Evolutionary conservation across 2,329 filamentous ascomycete genomes (phyloP).

Genomic region (Pseudogymnoascus sp.): DNA sequence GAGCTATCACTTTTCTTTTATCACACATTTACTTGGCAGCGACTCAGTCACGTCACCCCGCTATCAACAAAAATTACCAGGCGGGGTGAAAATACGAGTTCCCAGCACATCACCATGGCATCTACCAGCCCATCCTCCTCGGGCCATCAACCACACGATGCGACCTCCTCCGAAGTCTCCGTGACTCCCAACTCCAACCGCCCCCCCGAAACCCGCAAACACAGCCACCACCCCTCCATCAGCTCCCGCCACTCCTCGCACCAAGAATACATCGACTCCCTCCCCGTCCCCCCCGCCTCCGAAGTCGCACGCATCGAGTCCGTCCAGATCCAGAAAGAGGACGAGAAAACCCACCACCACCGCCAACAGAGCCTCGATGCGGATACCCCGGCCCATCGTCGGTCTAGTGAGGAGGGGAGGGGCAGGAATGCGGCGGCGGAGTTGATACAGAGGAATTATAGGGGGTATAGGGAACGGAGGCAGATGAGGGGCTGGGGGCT

Average conservation of each 20-base stretch:
- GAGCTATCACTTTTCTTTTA: background rate
- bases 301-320: slow-evolving; percentile 41
- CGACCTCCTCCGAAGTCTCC: background rate
- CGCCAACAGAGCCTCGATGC: slow-evolving; percentile 17
- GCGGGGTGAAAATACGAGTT: background rate
- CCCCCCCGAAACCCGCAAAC: background rate
- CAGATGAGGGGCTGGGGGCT: slow-evolving; percentile 61
- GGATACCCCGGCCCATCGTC: background rate
- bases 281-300: slow-evolving; percentile 22
- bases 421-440: slow-evolving; percentile 42
- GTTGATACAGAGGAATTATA: slow-evolving; percentile 62
- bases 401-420: slow-evolving; percentile 32
- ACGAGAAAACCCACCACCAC: slow-evolving; percentile 20
- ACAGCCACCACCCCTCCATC: background rate
- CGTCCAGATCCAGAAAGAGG: slow-evolving; percentile 35
- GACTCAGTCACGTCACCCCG: background rate
- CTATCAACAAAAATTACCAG: background rate
- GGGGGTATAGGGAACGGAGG: slow-evolving; percentile 65
- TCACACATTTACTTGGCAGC: background rate
- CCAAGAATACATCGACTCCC: slow-evolving; percentile 25
- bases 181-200: background rate
- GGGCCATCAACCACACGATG: background rate
- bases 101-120: background rate
- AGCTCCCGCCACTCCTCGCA: slow-evolving; percentile 13
- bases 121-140: background rate